Base-by-base conservation (phyloP, 371 early-diverging fungal species). In the Rhizopus microsporus region DNA sequence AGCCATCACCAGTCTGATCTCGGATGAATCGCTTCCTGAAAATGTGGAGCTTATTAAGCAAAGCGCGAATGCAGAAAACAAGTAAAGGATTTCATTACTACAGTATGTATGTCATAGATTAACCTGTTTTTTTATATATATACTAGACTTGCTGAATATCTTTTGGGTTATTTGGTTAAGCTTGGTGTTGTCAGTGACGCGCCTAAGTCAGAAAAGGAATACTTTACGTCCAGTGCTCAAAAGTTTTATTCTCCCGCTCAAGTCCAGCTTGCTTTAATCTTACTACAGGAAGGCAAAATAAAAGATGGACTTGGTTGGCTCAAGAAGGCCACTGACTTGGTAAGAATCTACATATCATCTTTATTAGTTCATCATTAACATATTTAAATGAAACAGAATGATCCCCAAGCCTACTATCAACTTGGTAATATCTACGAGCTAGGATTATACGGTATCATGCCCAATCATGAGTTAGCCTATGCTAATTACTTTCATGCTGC, bases 1-100 rank as follows among this genome's bases (percentile, higher is more conserved):
- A 31, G 89, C 62, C 39, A 54, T 52, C 5, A 54, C 50, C 9
- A 40, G 51, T 29, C 61, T 66, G 45, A 31, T 44, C 10, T 29
- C 61, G 17, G 52, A 50, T 17, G 78, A 77, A 10, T 85, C 80
- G 57, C 67, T 77, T 8, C 78, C 86, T 54, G 91, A 85, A 44
- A 61, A 54, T 17, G 48, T 61, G 1, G 42, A 17, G 16, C 47
- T 57, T 42, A 37, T 66, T 23, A 60, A 47, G 54, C 32, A 40
- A 45, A 66, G 66, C 46, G 66, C 49, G 3, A 15, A 23, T 6
- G 31, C 46, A n/a, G 66, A 62, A 40, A 60, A 66, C 35, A 60
- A 57, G 66, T 66, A 66, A 48, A 29, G 38, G 8, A 43, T 34
- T 15, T 32, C 31, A 12, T 4, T 23, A 13, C 7, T n/a, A 7